Evolutionary conservation across 371 early-diverging fungal genomes (phyloP), one percentile per base, ranked within the genome.

Genomic region (Rhizopus stolonifer): DNA sequence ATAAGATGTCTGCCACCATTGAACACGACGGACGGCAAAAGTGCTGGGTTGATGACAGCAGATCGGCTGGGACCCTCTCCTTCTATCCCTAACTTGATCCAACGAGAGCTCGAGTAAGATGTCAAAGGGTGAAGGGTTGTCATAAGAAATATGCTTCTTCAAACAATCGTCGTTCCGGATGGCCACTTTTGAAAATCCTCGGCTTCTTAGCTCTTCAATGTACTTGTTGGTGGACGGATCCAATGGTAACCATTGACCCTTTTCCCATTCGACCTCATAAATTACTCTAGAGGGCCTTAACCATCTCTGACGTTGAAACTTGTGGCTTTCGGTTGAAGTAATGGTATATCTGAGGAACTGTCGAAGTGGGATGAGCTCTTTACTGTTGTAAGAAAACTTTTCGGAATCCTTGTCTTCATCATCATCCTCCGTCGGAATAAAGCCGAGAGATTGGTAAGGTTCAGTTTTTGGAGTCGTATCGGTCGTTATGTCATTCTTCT

Each of bases 231-330:
- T 58, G 3, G 40, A 11, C 0, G 24, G 1, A 11, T 63, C 54
- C 2, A 63, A n/a, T 13, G 45, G 58, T 9, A 63, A 18, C 63
- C 63, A 63, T 46, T 63, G 54, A 14, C 56, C 52, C 18, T 58
- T 46, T 50, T 63, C 50, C 58, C 58, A 54, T 43, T 63, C 54
- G 14, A 63, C 47, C 40, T 63, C 63, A 36, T 63, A 63, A 4
- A 45, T 34, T 4, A 54, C 46, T 8, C 32, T 18, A 14, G 48
- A 38, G 8, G 56, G 63, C n/a, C 43, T 34, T 17, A 46, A 21
- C n/a, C 53, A 10, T 22, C 54, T 49, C 4, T 51, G 49, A 10
- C 34, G 39, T 15, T 54, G 40, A 40, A 50, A 63, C 8, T 25
- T 49, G 10, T 39, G 53, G 34, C n/a, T 25, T 29, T 61, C 57